Evolutionary conservation across 192 early-diverging fungal genomes (phyloP).

Genomic region (Diversispora epigaea): DNA sequence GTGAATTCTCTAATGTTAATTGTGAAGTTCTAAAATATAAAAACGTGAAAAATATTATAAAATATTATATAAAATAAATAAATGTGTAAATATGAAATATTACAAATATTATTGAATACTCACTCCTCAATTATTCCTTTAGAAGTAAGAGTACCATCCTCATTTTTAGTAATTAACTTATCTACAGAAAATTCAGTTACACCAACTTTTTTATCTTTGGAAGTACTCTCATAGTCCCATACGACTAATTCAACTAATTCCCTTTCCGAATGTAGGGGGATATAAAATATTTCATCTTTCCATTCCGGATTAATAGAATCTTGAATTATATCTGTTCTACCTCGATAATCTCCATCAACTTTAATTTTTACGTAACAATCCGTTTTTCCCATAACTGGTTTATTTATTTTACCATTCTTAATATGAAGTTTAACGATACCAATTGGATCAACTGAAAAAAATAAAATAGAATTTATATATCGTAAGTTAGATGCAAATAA

Average conservation of each 20-base stretch:
- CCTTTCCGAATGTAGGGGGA: slow-evolving; percentile 66
- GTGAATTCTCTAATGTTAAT: background rate
- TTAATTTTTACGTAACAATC: slow-evolving; percentile 79
- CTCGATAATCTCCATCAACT: slow-evolving; percentile 55
- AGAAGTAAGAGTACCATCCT: slow-evolving; percentile 35
- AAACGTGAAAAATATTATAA: background rate
- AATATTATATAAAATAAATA: background rate
- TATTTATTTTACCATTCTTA: background rate
- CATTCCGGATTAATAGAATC: slow-evolving; percentile 79
- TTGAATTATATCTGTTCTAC: slow-evolving; percentile 65
- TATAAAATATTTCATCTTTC: slow-evolving; percentile 73
- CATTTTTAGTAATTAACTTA: slow-evolving; percentile 22
- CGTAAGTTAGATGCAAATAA: background rate
- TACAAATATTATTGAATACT: background rate
- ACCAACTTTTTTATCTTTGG: slow-evolving; percentile 75
- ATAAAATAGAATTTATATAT: background rate
- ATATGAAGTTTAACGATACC: background rate
- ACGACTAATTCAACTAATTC: slow-evolving; percentile 69
- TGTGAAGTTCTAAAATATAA: slow-evolving; percentile 4
- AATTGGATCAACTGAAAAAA: background rate
- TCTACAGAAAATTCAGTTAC: slow-evolving; percentile 37
- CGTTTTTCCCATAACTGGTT: slow-evolving; percentile 55
- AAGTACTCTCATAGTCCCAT: slow-evolving; percentile 74
- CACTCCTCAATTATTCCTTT: slow-evolving; percentile 35
- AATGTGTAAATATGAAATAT: background rate